These are phyloP conservation scores for Blastobotrys serpentis DNA, from an alignment of 1,139 yeast species.

Conservation along the genomic window DNA sequence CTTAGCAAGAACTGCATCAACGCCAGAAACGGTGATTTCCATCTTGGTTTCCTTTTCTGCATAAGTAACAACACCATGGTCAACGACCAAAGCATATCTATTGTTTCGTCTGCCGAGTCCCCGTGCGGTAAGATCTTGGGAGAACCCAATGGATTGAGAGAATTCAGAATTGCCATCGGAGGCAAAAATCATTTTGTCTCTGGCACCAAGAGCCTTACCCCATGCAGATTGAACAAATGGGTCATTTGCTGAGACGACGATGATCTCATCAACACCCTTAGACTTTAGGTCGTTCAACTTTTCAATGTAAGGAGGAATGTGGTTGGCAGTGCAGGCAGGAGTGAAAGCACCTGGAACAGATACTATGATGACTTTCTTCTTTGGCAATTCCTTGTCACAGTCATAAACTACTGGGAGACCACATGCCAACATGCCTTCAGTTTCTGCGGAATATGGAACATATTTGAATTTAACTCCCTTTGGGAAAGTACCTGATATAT, in stretches of 20 bases:
- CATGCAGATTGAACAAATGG: conserved; percentile 79
- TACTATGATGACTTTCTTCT: conserved; percentile 64
- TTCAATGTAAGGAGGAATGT: conserved; percentile 70
- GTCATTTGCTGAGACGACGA: conserved; percentile 75
- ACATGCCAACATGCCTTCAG: conserved; percentile 49
- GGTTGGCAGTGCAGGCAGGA: too few species aligned
- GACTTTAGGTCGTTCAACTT: conserved; percentile 54
- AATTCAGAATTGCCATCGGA: conserved; percentile 68
- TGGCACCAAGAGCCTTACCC: conserved; percentile 68
- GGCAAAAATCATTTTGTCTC: conserved; percentile 56
- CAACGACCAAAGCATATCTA: conserved; percentile 70
- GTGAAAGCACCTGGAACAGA: conserved; percentile 93
- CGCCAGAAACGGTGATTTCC: conserved; percentile 64
- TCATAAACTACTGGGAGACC: conserved; percentile 54
- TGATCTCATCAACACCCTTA: conserved; percentile 69
- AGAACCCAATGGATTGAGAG: conserved; percentile 60
- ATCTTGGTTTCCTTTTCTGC: conserved; percentile 62
- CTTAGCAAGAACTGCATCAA: conserved; percentile 50
- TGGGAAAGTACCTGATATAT: conserved; percentile 19
- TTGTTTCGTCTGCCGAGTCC: conserved; percentile 68
- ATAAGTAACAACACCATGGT: conserved; percentile 62
- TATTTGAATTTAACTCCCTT: conserved; percentile 51
- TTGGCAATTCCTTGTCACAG: conserved; percentile 48
- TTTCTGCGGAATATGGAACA: conserved; percentile 53
- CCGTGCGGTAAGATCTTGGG: conserved; percentile 51